Conservation (phyloP, 2,329 filamentous ascomycete species). For the Coleophoma cylindrospora region DNA sequence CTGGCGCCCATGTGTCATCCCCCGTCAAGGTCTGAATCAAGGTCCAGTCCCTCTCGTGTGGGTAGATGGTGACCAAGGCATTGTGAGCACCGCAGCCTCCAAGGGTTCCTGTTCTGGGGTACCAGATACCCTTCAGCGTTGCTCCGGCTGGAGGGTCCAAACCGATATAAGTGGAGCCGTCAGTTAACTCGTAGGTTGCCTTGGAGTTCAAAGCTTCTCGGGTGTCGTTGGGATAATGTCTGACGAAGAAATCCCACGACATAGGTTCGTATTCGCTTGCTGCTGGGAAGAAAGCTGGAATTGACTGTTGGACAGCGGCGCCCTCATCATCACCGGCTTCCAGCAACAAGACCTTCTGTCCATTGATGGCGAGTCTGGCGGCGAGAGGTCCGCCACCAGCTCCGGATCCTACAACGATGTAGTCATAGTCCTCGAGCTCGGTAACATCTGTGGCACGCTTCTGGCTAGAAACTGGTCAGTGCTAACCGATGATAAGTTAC, state of each 20-base stretch:
- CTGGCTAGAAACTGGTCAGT: background rate
- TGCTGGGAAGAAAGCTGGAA: slow-evolving; percentile 42
- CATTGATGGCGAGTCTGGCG: slow-evolving; percentile 43
- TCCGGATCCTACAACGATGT: slow-evolving; percentile 49
- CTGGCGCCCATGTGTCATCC: slow-evolving; percentile 16
- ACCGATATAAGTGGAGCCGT: slow-evolving; percentile 17
- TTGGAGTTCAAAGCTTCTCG: slow-evolving; percentile 11
- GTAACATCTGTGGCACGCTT: background rate
- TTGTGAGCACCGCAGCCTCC: slow-evolving; percentile 24
- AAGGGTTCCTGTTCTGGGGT: slow-evolving; percentile 24
- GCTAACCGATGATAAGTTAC: background rate
- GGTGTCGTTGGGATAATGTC: slow-evolving; percentile 12
- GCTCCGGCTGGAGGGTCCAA: slow-evolving; percentile 18
- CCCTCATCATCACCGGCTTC: slow-evolving; percentile 49
- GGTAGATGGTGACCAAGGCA: slow-evolving; percentile 15
- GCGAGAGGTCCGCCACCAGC: slow-evolving; percentile 46
- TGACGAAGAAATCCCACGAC: slow-evolving; percentile 43
- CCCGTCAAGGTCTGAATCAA: slow-evolving; percentile 15
- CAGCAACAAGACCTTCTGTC: slow-evolving; percentile 45
- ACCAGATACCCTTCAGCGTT: slow-evolving; percentile 19
- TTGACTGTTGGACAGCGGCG: slow-evolving; percentile 32
- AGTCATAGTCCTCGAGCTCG: slow-evolving; percentile 36
- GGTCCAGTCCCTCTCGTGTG: slow-evolving; percentile 17
- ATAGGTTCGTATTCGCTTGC: slow-evolving; percentile 41
- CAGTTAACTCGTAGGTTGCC: slow-evolving; percentile 27